A percentile compares a stretch with the other conserved stretches of the same genome.
phyloP scores from a whole-genome alignment of 1,139 yeast genomes.

The Pichia sp. region DNA sequence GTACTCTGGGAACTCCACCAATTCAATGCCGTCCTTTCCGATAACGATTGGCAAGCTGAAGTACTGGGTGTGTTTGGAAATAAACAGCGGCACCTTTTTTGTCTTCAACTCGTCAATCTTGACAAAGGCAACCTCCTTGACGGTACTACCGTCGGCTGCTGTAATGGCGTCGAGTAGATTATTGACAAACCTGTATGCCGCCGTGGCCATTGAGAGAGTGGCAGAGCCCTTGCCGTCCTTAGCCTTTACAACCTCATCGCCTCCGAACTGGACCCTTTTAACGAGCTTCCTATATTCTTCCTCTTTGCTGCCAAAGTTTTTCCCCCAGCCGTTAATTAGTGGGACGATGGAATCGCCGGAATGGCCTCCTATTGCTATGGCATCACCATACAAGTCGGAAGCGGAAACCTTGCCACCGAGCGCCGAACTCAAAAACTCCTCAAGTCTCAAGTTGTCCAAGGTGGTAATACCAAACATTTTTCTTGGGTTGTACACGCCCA shows the following conservation, averaged over 20 bases:
- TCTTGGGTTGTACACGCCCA: constrained; percentile 59
- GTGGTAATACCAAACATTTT: constrained; percentile 72
- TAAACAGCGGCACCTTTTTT: constrained; percentile 28
- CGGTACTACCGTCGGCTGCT: constrained; percentile 26
- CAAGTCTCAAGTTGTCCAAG: constrained; percentile 65
- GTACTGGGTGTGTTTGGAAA: constrained; percentile 44
- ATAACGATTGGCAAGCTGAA: constrained; percentile 61
- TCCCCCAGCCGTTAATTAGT: constrained; percentile 23
- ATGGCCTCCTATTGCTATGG: constrained; percentile 71
- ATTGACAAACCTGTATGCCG: constrained; percentile 66
- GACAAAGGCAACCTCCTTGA: constrained; percentile 54
- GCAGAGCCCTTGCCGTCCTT: constrained; percentile 77
- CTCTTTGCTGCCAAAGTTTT: constrained; percentile 31
- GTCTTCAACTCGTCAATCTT: constrained; percentile 48
- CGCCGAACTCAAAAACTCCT: constrained; percentile 49
- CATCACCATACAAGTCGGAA: constrained; percentile 41
- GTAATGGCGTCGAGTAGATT: constrained; percentile 41
- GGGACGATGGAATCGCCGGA: constrained; percentile 77
- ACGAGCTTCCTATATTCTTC: constrained; percentile 38
- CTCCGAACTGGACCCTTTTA: constrained; percentile 68
- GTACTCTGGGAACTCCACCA: constrained; percentile 43
- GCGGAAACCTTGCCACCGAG: constrained; percentile 35
- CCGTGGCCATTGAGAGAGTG: constrained; percentile 73
- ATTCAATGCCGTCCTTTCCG: constrained; percentile 45
- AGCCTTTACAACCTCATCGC: constrained; percentile 76